Evolutionary conservation across 345 rosid species (phyloP).

Genomic region (Linum usitatissimum): DNA sequence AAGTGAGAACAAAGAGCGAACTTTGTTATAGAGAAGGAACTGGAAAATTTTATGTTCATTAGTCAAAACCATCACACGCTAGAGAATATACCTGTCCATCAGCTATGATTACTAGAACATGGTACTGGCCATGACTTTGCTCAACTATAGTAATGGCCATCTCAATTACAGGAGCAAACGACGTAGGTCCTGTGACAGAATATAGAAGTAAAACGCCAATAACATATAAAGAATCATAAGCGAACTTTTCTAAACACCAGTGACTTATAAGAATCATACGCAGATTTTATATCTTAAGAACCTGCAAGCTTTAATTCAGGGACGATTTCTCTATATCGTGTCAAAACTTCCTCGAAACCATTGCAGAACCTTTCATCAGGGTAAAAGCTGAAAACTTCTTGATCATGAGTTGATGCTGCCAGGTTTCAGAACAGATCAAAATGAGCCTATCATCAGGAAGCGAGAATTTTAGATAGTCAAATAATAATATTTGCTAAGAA

Average conservation of each 20-base stretch:
- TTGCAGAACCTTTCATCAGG: constrained; percentile 58
- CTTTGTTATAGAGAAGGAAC: constrained; percentile 31
- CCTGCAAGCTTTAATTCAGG: constrained; percentile 61
- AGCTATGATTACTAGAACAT: constrained; percentile 61
- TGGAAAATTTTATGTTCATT: too few species aligned
- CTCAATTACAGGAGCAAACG: constrained; percentile 60
- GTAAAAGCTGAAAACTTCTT: constrained; percentile 62
- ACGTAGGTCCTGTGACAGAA: constrained; percentile 54
- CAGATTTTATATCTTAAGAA: constrained; percentile 7
- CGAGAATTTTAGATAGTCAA: background rate
- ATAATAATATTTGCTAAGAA: background rate
- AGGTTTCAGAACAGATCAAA: background rate
- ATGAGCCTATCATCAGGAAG: background rate
- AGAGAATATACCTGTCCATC: constrained; percentile 56
- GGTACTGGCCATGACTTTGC: constrained; percentile 58
- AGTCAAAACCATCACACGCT: background rate
- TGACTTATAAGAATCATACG: background rate
- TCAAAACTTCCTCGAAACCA: constrained; percentile 78
- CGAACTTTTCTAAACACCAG: background rate
- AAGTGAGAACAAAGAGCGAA: too few species aligned
- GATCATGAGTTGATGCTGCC: constrained; percentile 66
- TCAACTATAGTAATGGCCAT: constrained; percentile 62
- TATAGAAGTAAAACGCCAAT: background rate
- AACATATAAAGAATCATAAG: background rate
- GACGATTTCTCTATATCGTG: constrained; percentile 49